Percentiles rank a stretch among this genome's conserved stretches.
These are phyloP conservation scores for Epicoccum sorghinum DNA, from an alignment of 2,329 filamentous ascomycete species.

Conservation along the genomic window DNA sequence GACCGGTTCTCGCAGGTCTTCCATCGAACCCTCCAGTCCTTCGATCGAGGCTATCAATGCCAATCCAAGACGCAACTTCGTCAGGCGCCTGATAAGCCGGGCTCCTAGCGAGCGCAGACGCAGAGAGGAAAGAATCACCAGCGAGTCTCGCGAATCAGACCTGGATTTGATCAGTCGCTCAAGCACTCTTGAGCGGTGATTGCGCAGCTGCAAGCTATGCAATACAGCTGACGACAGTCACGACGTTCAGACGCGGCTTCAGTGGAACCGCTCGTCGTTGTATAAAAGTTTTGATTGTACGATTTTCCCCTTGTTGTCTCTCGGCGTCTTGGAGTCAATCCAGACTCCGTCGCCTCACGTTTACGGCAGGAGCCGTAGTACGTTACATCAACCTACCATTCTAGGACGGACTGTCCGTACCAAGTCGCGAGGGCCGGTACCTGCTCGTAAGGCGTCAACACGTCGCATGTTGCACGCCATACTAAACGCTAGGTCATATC, in stretches of 20 bases:
- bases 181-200: slow-evolving; percentile 44
- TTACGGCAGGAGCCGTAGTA: slow-evolving; percentile 4
- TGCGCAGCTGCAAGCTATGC: slow-evolving; percentile 19
- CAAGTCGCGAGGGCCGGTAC: slow-evolving; percentile 14
- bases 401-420: slow-evolving; percentile 14
- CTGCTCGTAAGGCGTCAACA: slow-evolving; percentile 5
- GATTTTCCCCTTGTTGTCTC: slow-evolving; percentile 18
- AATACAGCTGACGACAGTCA: slow-evolving; percentile 25
- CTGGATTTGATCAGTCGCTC: slow-evolving; percentile 42
- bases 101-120: slow-evolving; percentile 51
- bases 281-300: slow-evolving; percentile 31
- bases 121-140: slow-evolving; percentile 38
- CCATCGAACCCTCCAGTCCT: slow-evolving; percentile 35
- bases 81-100: slow-evolving; percentile 52
- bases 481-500: not conserved
- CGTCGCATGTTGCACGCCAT: not conserved
- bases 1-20: slow-evolving; percentile 32
- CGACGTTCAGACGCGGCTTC: slow-evolving; percentile 23
- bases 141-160: slow-evolving; percentile 43
- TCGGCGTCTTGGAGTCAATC: slow-evolving; percentile 17
- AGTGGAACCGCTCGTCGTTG: slow-evolving; percentile 19
- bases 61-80: slow-evolving; percentile 42
- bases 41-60: slow-evolving; percentile 41
- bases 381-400: slow-evolving; percentile 12
- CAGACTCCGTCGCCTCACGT: not conserved